These are phyloP conservation scores for Parastagonospora nodorum DNA, from an alignment of 2,329 filamentous ascomycete species.

Conservation along the genomic window DNA sequence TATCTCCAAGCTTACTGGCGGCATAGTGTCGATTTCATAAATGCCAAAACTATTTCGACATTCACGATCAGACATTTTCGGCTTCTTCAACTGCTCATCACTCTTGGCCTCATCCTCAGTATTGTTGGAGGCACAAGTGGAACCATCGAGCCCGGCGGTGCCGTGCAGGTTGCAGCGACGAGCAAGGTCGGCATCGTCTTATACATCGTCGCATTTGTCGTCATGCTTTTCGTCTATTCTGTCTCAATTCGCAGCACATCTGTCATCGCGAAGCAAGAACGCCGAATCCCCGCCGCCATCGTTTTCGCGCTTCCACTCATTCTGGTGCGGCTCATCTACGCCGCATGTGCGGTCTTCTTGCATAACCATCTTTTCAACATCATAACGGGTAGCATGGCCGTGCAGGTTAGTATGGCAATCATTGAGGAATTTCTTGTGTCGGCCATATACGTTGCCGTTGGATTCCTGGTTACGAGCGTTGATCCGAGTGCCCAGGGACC, in stretches of 20 bases:
- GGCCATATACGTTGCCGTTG: conserved; percentile 17
- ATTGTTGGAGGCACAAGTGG: conserved; percentile 23
- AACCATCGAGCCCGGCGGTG: conserved; percentile 12
- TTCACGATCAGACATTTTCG: conserved; percentile 33
- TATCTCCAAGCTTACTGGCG: neutral
- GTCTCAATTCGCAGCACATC: conserved; percentile 5
- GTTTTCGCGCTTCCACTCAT: conserved; percentile 23
- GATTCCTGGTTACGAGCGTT: conserved; percentile 15
- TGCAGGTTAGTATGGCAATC: conserved; percentile 19
- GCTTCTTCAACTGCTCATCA: conserved; percentile 37
- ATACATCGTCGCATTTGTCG: conserved; percentile 21
- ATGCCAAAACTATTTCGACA: conserved; percentile 12
- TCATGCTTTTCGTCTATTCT: conserved; percentile 9
- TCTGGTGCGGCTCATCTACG: conserved; percentile 23
- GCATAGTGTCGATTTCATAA: conserved; percentile 18
- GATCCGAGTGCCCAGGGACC: neutral
- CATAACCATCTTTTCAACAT: conserved; percentile 22
- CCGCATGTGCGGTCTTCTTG: conserved; percentile 15
- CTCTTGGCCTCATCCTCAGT: conserved; percentile 45
- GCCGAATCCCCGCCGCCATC: conserved; percentile 17
- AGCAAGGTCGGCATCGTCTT: conserved; percentile 22
- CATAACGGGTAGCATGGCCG: conserved; percentile 13
- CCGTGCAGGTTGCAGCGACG: conserved; percentile 19
- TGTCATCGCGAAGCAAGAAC: conserved; percentile 14
- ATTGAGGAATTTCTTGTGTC: conserved; percentile 29